These are phyloP conservation scores for Strobilomyces echinocephalus DNA, from an alignment of 768 basidiomycete species.

Conservation along the genomic window DNA sequence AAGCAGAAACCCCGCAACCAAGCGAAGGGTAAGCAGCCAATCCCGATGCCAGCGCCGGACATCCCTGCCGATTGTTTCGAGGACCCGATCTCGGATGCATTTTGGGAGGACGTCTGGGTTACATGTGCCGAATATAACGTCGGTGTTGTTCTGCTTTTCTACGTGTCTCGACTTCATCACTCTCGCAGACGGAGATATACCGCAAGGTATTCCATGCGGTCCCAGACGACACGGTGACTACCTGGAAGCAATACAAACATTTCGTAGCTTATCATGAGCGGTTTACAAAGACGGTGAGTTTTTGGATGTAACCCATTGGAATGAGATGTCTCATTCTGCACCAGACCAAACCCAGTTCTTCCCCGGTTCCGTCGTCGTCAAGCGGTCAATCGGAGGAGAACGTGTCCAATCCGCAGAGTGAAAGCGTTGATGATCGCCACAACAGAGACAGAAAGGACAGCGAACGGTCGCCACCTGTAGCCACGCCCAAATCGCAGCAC, in stretches of 20 bases:
- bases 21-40: conserved; percentile 52
- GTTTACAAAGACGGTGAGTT: conserved; percentile 59
- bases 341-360: conserved; percentile 41
- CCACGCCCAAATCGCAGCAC: conserved; percentile 19
- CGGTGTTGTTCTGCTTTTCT: conserved; percentile 26
- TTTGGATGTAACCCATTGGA: not conserved
- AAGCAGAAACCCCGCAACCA: conserved; percentile 59
- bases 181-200: conserved; percentile 81
- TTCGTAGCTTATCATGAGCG: conserved; percentile 75
- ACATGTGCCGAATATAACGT: conserved; percentile 87
- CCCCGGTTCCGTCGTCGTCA: conserved; percentile 45
- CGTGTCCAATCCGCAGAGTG: conserved; percentile 6
- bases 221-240: conserved; percentile 88
- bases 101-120: conserved; percentile 90
- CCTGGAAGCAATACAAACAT: conserved; percentile 95
- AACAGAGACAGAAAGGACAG: conserved; percentile 19
- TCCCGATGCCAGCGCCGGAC: conserved; percentile 60
- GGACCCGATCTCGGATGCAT: conserved; percentile 81
- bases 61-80: conserved; percentile 77
- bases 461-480: conserved; percentile 14
- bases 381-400: conserved; percentile 47
- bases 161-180: not conserved
- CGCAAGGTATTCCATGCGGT: conserved; percentile 92
- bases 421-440: conserved; percentile 18
- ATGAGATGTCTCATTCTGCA: conserved; percentile 2